Evolutionary conservation across 805 yeast species (phyloP), one percentile per base, ranked within the genome.

Genomic region (Cyberlindnera japonica): DNA sequence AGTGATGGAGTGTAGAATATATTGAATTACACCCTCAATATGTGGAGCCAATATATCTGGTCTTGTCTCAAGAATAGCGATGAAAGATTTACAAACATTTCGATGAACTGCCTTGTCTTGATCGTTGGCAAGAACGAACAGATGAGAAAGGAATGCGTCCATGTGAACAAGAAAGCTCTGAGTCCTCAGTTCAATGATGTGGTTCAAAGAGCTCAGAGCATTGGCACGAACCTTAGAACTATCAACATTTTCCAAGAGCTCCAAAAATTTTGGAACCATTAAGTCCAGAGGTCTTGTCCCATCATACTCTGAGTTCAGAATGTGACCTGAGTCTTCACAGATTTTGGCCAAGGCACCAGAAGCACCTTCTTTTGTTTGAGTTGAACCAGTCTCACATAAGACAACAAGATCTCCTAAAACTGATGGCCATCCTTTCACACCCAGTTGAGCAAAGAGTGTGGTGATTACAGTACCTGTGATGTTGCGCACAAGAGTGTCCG

Each of bases 401-500:
- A 74, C 75, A 49, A 90, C 61, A 35, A 91, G 67, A 48, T 76
- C 80, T 2, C 83, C 79, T n/a, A 91, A 63, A 21, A 83, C 69
- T 32, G 70, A 74, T 2, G 93, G 89, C 96, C 96, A 87, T 20
- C 69, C 67, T 19, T 69, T 65, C 31, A 84, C 68, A 1, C 96
- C 95, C 32, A 75, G 71, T 9, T 77, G 68, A 3, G 83, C 70
- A 50, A 89, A 83, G 22, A 93, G 63, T 0, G 96, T 74, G 3
- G 97, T 85, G 38, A 91, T 79, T 36, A 89, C 95, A 55, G 82
- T 89, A 28, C 97, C 96, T 6, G 96, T 82, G 45, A 91, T 86
- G 57, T 85, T 88, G 45, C 95, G 74, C 21, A 91, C 84, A 49
- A 86, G 65, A n/a, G 65, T 59, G 39, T 75, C 74, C 1, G 63